These are phyloP conservation scores for Candida coquimbonensis DNA, from an alignment of 805 yeast species.

Conservation along the genomic window DNA sequence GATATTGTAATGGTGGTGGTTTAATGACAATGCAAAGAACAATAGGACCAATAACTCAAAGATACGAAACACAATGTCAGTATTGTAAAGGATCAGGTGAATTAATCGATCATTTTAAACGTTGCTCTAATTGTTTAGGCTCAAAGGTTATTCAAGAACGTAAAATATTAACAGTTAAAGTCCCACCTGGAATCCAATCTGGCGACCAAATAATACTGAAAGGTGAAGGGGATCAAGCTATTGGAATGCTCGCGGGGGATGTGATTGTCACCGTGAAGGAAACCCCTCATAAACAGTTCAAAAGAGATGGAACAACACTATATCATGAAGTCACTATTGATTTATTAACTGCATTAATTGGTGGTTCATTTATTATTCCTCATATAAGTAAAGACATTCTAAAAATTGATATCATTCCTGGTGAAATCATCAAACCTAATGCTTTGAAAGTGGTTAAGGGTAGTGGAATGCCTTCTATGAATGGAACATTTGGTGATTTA, in stretches of 20 bases:
- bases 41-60: slow-evolving; percentile 39
- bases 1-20: slow-evolving; percentile 37
- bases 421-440: slow-evolving; percentile 48
- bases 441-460: slow-evolving; percentile 41
- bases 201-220: slow-evolving; percentile 46
- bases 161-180: slow-evolving; percentile 43
- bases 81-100: slow-evolving; percentile 38
- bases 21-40: slow-evolving; percentile 31
- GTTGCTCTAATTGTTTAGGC: slow-evolving; percentile 39
- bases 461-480: slow-evolving; percentile 53
- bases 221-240: slow-evolving; percentile 63
- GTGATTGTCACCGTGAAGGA: slow-evolving; percentile 49
- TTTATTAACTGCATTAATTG: slow-evolving; percentile 47
- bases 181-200: slow-evolving; percentile 48
- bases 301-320: slow-evolving; percentile 39
- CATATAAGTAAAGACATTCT: slow-evolving; percentile 31
- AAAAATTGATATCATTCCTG: slow-evolving; percentile 35
- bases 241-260: slow-evolving; percentile 57
- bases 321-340: slow-evolving; percentile 39
- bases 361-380: slow-evolving; percentile 39
- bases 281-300: slow-evolving; percentile 26
- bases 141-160: slow-evolving; percentile 39
- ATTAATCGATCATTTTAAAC: slow-evolving; percentile 24
- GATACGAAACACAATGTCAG: slow-evolving; percentile 37
- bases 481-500: slow-evolving; percentile 40